Conservation (phyloP, 2,329 filamentous ascomycete genomes). For the Colletotrichum filicis region DNA sequence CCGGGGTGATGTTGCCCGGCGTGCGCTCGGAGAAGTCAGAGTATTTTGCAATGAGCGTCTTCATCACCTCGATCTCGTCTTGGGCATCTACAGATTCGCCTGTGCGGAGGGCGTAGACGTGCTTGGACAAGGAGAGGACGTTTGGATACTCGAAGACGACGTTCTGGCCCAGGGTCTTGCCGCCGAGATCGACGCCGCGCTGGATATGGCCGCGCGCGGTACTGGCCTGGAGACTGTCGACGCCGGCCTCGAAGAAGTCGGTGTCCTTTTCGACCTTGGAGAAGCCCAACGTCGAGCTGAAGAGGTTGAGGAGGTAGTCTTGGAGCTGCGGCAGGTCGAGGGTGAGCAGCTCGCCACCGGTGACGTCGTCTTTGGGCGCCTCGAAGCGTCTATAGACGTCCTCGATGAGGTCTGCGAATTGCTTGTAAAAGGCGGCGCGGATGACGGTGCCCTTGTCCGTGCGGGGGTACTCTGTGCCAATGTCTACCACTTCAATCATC, state of each 20-base stretch:
- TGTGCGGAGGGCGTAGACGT: conserved; percentile 40
- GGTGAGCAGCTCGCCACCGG: conserved; percentile 9
- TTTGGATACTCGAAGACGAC: conserved; percentile 55
- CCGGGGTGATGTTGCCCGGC: conserved; percentile 38
- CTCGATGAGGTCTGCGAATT: conserved; percentile 56
- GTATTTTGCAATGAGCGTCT: conserved; percentile 49
- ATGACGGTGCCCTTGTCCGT: conserved; percentile 66
- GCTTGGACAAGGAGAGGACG: conserved; percentile 47
- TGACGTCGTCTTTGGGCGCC: conserved; percentile 17
- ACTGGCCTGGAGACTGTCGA: conserved; percentile 59
- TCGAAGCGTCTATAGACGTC: conserved; percentile 37
- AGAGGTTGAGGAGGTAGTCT: conserved; percentile 38
- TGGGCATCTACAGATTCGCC: conserved; percentile 28
- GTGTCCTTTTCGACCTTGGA: conserved; percentile 41
- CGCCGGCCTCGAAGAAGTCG: conserved; percentile 56
- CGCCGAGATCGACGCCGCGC: conserved; percentile 48
- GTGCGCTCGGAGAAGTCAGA: conserved; percentile 43
- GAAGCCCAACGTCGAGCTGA: conserved; percentile 41
- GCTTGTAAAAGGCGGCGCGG: conserved; percentile 52
- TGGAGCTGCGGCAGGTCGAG: conserved; percentile 40
- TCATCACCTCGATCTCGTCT: conserved; percentile 46
- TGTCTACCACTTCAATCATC: conserved; percentile 60
- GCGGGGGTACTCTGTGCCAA: conserved; percentile 55
- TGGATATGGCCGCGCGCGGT: conserved; percentile 55
- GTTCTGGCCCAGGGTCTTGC: conserved; percentile 45